phyloP scores from a whole-genome alignment of 768 basidiomycete species.

The Lepiota subincarnata region DNA sequence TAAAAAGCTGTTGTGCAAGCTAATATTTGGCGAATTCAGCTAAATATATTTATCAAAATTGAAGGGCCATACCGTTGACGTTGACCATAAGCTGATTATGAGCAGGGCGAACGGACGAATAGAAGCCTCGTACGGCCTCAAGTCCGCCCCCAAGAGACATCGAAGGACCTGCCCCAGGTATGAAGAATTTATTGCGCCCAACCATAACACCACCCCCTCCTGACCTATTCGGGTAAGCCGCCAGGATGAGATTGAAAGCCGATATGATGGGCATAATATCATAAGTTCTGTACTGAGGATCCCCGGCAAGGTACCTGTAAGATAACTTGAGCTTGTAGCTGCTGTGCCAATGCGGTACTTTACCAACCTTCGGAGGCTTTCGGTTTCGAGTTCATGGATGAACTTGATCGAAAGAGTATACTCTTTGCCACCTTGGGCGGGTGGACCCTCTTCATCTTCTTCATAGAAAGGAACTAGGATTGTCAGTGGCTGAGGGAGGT shows the following conservation, averaged over 20 bases:
- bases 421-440: slow-evolving; percentile 31
- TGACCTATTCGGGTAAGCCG: slow-evolving; percentile 48
- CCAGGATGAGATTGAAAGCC: slow-evolving; percentile 62
- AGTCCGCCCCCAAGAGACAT: slow-evolving; percentile 50
- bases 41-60: neutral
- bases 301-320: slow-evolving; percentile 50
- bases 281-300: slow-evolving; percentile 47
- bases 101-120: slow-evolving; percentile 54
- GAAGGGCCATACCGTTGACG: slow-evolving; percentile 49
- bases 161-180: slow-evolving; percentile 45
- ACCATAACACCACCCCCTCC: slow-evolving; percentile 61
- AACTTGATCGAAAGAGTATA: slow-evolving; percentile 43
- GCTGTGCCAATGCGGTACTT: neutral
- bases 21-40: slow-evolving; percentile 13
- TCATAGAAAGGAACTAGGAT: slow-evolving; percentile 45
- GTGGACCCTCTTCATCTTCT: slow-evolving; percentile 43
- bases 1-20: slow-evolving; percentile 62
- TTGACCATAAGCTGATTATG: slow-evolving; percentile 61
- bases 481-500: slow-evolving; percentile 40
- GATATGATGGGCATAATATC: slow-evolving; percentile 58
- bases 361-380: slow-evolving; percentile 40
- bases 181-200: slow-evolving; percentile 66
- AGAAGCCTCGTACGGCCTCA: slow-evolving; percentile 55
- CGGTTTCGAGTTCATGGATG: slow-evolving; percentile 47
- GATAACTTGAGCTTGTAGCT: slow-evolving; percentile 22